Base-by-base conservation (phyloP, 441 rosid species). In the Pelargonium citronellum region DNA sequence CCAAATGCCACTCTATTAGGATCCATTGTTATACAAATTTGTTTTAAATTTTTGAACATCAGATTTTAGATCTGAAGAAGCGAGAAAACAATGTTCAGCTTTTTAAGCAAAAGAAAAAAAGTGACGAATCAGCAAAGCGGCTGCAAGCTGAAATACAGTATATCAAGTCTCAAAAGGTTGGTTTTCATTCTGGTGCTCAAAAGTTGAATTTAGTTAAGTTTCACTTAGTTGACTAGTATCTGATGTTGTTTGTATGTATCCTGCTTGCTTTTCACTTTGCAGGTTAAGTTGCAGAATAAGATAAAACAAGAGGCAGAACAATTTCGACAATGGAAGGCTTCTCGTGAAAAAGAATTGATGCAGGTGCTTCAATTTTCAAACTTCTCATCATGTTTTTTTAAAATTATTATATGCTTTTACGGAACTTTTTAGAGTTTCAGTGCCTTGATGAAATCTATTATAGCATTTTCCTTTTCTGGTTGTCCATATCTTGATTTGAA, bases 221-320 rank as follows among this genome's bases (percentile, higher is more conserved):
- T 24, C 2, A 39, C 24, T 47, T 44, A 9, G 43, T 66, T 15
- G 43, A 46, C 68, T 20, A 43, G 11, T 72, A 24, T 51, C 66
- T 47, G 11, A 68, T 43, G 41, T 34, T 63, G 17, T 61, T 49
- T 44, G 62, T 69, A 65, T 44, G 55, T 53, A 17, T 71, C 44
- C 30, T 69, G 62, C 75, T 20, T 27, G 72, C 12, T 49, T 16
- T 71, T 64, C 65, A 13, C 15, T 58, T 53, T 75, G 22, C 60
- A 92, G 98, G 98, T 92, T 83, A 96, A 92, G 72, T 82, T 92
- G 83, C 98, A 89, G 68, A 89, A 91, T 46, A 91, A 81, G 76
- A 92, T 92, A 81, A 92, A 91, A 83, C 95, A 90, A 77, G 98
- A 92, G 80, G 93, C 95, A 34, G 97, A 89, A 73, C 98, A 91